phyloP scores from a whole-genome alignment of 192 early-diverging fungal genomes.

The Glomus cerebriforme region DNA sequence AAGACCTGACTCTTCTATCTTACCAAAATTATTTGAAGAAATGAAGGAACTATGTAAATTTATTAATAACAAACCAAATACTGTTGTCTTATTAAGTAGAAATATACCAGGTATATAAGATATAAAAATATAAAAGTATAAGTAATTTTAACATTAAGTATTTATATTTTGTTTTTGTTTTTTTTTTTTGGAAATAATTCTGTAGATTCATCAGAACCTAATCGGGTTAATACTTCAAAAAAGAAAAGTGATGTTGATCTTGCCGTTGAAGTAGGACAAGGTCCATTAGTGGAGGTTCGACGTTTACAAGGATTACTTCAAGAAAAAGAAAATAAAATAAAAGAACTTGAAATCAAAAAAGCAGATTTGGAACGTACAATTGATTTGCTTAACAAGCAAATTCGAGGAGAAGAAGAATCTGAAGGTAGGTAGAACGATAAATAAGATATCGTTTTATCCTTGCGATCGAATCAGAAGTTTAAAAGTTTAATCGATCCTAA shows the following conservation, averaged over 20 bases:
- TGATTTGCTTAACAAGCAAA: conserved; percentile 51
- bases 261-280: conserved; percentile 50
- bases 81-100: no score
- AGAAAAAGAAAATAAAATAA: conserved; percentile 45
- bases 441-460: neutral
- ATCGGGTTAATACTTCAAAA: no score
- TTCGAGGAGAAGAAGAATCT: conserved; percentile 54
- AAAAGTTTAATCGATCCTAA: no score
- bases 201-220: no score
- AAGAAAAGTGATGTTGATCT: conserved; percentile 49
- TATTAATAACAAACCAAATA: no score
- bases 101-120: no score
- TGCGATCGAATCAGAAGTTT: no score
- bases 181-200: no score
- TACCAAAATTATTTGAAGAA: conserved; percentile 41
- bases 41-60: no score
- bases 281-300: conserved; percentile 43
- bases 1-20: neutral
- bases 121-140: no score
- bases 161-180: no score
- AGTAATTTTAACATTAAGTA: no score
- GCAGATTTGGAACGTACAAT: conserved; percentile 53
- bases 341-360: conserved; percentile 53
- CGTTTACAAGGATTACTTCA: conserved; percentile 47
- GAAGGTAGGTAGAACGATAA: conserved; percentile 46